phyloP scores from a whole-genome alignment of 352 stramenopile genomes.

The Globisporangium cystogenes region DNA sequence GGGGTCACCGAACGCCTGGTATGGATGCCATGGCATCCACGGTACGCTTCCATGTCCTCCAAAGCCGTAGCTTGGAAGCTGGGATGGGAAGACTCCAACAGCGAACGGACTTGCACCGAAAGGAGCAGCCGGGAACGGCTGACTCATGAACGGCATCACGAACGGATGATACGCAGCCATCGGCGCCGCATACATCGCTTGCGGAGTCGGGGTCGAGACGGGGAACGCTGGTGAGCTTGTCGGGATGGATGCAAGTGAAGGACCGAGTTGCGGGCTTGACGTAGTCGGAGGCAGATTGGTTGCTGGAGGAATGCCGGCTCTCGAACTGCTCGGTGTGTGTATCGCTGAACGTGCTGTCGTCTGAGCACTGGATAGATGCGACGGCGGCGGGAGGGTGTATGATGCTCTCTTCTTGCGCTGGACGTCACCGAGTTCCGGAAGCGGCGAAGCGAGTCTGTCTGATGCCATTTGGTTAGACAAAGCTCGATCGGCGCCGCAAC shows the following conservation, averaged over 20 bases:
- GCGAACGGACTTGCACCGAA: neutral
- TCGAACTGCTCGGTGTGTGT: neutral
- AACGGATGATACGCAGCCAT: slow-evolving; percentile 1
- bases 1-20: neutral
- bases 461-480: neutral
- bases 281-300: neutral
- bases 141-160: slow-evolving; percentile 1
- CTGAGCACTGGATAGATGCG: neutral
- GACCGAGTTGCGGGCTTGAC: neutral
- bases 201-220: neutral
- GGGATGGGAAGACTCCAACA: neutral
- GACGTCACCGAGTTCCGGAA: no score
- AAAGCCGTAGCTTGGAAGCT: neutral
- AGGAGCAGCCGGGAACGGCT: neutral
- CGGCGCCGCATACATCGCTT: neutral
- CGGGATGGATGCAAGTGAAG: neutral
- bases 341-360: no score
- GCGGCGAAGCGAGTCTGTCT: neutral
- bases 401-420: neutral
- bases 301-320: neutral
- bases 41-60: neutral
- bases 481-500: neutral
- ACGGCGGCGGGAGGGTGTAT: neutral
- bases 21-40: slow-evolving; percentile 1
- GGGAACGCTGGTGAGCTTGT: neutral